Conservation (phyloP, 768 basidiomycete species). For the Tylopilus balloui region DNA sequence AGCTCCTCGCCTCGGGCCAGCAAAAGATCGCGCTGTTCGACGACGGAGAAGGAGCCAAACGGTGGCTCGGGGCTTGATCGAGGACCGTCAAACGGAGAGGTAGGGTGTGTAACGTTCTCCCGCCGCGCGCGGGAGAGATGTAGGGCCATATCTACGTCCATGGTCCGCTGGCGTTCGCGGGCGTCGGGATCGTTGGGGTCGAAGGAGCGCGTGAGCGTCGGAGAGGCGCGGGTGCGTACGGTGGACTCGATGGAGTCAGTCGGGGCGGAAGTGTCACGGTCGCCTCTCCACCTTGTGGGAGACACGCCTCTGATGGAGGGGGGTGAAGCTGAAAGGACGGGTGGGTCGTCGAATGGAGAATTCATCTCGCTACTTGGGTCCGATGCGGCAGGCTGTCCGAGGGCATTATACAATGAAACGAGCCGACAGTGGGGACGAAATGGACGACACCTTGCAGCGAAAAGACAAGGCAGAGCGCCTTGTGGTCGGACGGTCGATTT, state of each 20-base stretch:
- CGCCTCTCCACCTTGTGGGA: slow-evolving; percentile 35
- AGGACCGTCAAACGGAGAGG: slow-evolving; percentile 32
- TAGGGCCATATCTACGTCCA: slow-evolving; percentile 93
- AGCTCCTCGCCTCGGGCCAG: slow-evolving; percentile 34
- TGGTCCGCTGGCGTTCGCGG: slow-evolving; percentile 82
- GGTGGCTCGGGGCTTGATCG: slow-evolving; percentile 29
- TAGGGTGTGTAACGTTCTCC: slow-evolving; percentile 46
- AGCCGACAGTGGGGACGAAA: not conserved
- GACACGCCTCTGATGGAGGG: slow-evolving; percentile 39
- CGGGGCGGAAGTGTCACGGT: slow-evolving; percentile 33
- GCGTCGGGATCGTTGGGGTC: slow-evolving; percentile 71
- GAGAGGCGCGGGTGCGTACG: slow-evolving; percentile 51
- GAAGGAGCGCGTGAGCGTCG: slow-evolving; percentile 56
- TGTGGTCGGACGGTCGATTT: not conserved
- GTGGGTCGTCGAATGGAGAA: slow-evolving; percentile 35
- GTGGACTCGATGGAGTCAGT: slow-evolving; percentile 39
- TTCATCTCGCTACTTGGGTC: slow-evolving; percentile 28
- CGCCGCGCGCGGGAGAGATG: slow-evolving; percentile 70
- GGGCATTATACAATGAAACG: not conserved
- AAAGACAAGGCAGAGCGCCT: not conserved
- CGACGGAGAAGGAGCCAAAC: slow-evolving; percentile 43
- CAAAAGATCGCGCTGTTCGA: slow-evolving; percentile 47
- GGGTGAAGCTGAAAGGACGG: slow-evolving; percentile 38
- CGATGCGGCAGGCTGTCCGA: slow-evolving; percentile 4
- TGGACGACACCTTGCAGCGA: slow-evolving; percentile 14